Base-by-base conservation (phyloP, 495 filamentous ascomycete species). In the Gamarada debralockiae region DNA sequence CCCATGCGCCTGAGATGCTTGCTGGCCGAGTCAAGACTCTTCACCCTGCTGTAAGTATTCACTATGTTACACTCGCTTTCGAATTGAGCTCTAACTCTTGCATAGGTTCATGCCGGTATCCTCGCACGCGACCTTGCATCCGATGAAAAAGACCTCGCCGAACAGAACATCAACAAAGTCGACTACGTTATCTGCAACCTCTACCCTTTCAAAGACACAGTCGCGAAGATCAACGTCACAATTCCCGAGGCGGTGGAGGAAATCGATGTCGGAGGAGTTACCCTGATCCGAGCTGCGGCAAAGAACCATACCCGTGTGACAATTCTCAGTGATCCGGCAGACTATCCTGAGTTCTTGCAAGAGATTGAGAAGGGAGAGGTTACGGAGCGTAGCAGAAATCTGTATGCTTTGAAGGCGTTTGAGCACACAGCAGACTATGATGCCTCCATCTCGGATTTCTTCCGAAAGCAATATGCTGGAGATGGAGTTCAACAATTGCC, bases 361-460 rank as follows among this genome's bases (percentile, higher is more conserved):
- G 92, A 96, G 71, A 80, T 98, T 10, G 82, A 87, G 65, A 78
- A 85, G 40, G 92, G 93, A 34, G 89, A 92, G 66, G 85, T 97
- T 61, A 83, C 83, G 50, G 86, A 93, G 63, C 74, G 76, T 25
- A 91, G 82, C 73, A 82, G 92, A 52, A 87, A 96, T 65, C 71
- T 80, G 44, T 96, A 95, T 63, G 91, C 95, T 22, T 79, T 97
- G 59, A 97, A 97, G 77, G 92, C 92, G 25, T 98, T 98, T 63
- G 87, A 95, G 74, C 93, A 97, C 67, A 98, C 95, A n/a, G 90
- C 95, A 53, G 91, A 93, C 70, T 98, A 97, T 66, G 93, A 98
- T 70, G 78, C 80, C 10, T 85, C 93, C 56, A 98, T 98, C 64
- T 86, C 95, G 22, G 88, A 86, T 62, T 98, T 96, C 78, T 98